A percentile compares a stretch with the other conserved stretches of the same genome.
phyloP scores from a whole-genome alignment of 2,329 filamentous ascomycete species.

The Cercospora berteroae region DNA sequence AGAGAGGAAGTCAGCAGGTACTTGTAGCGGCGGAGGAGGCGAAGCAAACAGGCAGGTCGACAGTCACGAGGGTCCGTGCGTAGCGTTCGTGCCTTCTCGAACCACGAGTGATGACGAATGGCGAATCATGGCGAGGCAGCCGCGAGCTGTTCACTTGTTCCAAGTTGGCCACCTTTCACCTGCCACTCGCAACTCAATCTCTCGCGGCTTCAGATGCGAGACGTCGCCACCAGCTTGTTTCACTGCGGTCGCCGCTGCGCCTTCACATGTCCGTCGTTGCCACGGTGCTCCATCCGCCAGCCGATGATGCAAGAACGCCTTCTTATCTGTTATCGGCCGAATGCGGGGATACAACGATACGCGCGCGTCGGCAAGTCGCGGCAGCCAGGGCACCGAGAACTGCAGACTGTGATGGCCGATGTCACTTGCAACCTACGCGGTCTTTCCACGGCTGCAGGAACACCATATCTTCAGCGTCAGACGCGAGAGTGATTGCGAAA shows the following conservation, averaged over 20 bases:
- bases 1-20: conserved; percentile 5
- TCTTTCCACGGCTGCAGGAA: conserved; percentile 7
- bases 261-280: conserved; percentile 4
- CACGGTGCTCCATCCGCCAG: conserved; percentile 2
- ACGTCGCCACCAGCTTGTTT: not conserved
- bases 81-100: not conserved
- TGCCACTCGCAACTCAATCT: not conserved
- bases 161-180: not conserved
- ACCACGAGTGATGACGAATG: conserved; percentile 7
- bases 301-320: conserved; percentile 1
- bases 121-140: conserved; percentile 2
- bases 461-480: not conserved
- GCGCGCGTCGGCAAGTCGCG: conserved; percentile 1
- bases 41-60: conserved; percentile 6
- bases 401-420: conserved; percentile 1
- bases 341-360: conserved; percentile 14
- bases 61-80: conserved; percentile 1
- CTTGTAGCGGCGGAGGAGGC: conserved; percentile 1
- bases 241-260: not conserved
- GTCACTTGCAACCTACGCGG: conserved; percentile 9
- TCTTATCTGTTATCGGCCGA: conserved; percentile 12
- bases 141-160: not conserved
- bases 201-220: not conserved
- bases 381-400: not conserved
- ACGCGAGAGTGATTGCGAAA: not conserved